Evolutionary conservation across 225 moss, liverwort and hornwort genomes (phyloP), one percentile per base, ranked within the genome.

Genomic region (Physcomitrellopsis africana): DNA sequence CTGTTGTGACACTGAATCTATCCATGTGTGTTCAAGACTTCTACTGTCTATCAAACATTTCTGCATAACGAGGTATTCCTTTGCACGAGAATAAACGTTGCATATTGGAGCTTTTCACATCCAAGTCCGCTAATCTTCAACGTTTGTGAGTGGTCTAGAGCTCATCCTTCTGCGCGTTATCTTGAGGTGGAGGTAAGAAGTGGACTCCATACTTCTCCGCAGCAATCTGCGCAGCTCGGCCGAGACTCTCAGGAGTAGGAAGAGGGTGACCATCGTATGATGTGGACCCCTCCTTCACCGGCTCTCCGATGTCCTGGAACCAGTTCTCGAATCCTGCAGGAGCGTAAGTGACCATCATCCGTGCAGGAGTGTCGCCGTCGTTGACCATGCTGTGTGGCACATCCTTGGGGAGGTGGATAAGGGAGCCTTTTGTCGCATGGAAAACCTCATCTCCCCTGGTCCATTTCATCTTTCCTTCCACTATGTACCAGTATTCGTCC

Each of bases 401-500:
- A 37, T 37, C 3, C 32, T 37, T 37, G 7, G 32, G 32, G 4
- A 37, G 32, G 1, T 37, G 32, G 7, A 37, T 37, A 37, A 37
- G 1, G 7, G 32, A 37, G 32, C 32, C 32, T 7, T 37, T 37
- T 37, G 32, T 37, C 32, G 32, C 32, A 37, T 37, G 32, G 32
- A 37, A 37, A 37, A 37, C 32, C 32, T 37, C 32, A 2, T 37
- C 32, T 37, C 32, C 32, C 4, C 32, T 37, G 0, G 32, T 37
- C 81, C 54, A 44, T n/a, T 43, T 65, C 24, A 63, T 0, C 43
- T 74, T 65, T 8, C 74, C 74, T 16, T 74, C 74, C 18, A 43
- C 22, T 41, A 54, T 3, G 44, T 44, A n/a, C 55, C 54, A 74
- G 52, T 24, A 74, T 32, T 74, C 74, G 54, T 74, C 74, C 63